phyloP scores from a whole-genome alignment of 106 monocot species.

The Iris macrosiphon region DNA sequence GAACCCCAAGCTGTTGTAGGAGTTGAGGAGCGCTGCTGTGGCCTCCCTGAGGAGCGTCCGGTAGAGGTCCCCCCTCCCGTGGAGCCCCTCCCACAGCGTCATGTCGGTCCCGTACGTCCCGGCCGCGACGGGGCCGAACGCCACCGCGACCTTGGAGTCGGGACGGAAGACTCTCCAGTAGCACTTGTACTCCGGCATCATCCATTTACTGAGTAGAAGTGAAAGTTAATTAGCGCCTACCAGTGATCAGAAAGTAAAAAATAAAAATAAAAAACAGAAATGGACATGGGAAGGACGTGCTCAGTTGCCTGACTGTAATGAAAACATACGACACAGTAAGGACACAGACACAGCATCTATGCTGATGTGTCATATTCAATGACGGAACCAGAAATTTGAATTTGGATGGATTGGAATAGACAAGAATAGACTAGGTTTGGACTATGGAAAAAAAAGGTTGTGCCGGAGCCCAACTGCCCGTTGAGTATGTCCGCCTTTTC shows the following conservation, averaged over 20 bases:
- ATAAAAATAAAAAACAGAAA: background rate
- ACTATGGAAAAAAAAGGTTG: too few relatives aligned
- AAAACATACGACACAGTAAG: too few relatives aligned
- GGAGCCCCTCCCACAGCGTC: conserved; percentile 48
- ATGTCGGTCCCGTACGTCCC: conserved; percentile 41
- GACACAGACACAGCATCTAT: too few relatives aligned
- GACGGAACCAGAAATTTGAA: background rate
- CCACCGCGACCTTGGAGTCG: conserved; percentile 37
- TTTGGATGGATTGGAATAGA: too few relatives aligned
- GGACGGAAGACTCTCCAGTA: conserved; percentile 56
- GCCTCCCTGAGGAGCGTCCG: conserved; percentile 48
- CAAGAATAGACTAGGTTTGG: too few relatives aligned
- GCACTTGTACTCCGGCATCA: conserved; percentile 49
- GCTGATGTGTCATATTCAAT: background rate
- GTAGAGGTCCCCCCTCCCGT: conserved; percentile 42
- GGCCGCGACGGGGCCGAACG: conserved; percentile 42
- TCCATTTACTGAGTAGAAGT: conserved; percentile 34
- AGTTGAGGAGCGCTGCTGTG: conserved; percentile 51
- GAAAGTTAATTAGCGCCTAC: background rate
- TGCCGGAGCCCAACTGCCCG: too few relatives aligned
- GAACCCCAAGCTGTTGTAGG: conserved; percentile 40
- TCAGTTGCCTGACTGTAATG: too few relatives aligned
- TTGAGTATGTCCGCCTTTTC: too few relatives aligned
- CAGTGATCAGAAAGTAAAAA: background rate
- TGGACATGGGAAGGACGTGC: too few relatives aligned